Conservation (phyloP, 1,284 basidiomycete species). For the Cystobasidiaceae sp. region DNA sequence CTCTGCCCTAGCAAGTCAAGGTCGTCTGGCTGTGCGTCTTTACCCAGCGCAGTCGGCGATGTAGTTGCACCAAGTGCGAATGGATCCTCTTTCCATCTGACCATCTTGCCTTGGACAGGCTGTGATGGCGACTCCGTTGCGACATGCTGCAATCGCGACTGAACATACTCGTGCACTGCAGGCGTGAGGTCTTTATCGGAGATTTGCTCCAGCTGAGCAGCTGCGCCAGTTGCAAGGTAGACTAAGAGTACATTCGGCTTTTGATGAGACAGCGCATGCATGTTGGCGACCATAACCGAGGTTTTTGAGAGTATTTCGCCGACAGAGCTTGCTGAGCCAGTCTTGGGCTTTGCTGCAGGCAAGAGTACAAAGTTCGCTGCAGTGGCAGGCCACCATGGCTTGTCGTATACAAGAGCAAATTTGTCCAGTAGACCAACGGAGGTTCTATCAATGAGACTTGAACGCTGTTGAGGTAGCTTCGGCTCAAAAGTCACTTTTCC, state of each 20-base stretch:
- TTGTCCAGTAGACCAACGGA: conserved; percentile 52
- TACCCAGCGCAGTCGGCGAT: conserved; percentile 49
- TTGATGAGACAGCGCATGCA: conserved; percentile 25
- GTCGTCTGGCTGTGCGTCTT: conserved; percentile 50
- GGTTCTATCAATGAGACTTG: conserved; percentile 44
- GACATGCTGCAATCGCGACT: conserved; percentile 39
- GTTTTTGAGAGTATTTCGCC: conserved; percentile 31
- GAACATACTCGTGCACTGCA: conserved; percentile 48
- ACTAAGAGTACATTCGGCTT: conserved; percentile 38
- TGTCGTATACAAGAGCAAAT: conserved; percentile 49
- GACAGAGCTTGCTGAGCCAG: neutral
- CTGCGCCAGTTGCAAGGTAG: conserved; percentile 37
- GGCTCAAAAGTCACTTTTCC: conserved; percentile 44
- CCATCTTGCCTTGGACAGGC: conserved; percentile 43
- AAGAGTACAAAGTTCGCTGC: conserved; percentile 38
- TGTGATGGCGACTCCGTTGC: conserved; percentile 10
- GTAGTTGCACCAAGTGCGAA: conserved; percentile 52
- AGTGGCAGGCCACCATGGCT: conserved; percentile 51
- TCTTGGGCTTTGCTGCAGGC: conserved; percentile 9
- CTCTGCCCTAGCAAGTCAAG: conserved; percentile 50
- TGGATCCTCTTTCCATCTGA: conserved; percentile 51
- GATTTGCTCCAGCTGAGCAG: conserved; percentile 33
- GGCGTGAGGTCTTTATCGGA: conserved; percentile 42
- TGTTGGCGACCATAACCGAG: conserved; percentile 35
- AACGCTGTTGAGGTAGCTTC: conserved; percentile 41